Evolutionary conservation across 495 filamentous ascomycete species (phyloP).

Genomic region (Hyaloscypha bicolor): DNA sequence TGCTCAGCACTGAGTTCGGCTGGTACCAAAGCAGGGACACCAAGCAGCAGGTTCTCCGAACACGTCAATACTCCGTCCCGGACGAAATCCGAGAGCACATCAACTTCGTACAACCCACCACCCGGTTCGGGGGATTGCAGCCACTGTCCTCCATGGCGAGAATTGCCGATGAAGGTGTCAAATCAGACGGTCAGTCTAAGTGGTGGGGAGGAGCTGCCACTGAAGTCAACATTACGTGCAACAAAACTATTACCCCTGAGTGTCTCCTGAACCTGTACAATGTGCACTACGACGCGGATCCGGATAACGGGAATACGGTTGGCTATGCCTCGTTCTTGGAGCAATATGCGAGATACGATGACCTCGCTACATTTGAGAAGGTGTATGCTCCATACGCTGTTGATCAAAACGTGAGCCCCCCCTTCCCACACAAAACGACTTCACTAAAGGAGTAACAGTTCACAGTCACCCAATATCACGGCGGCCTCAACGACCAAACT

Average conservation of each 20-base stretch:
- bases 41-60: constrained; percentile 36
- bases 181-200: constrained; percentile 10
- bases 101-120: constrained; percentile 67
- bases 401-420: constrained; percentile 24
- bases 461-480: constrained; percentile 63
- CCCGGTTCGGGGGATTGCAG: constrained; percentile 52
- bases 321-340: constrained; percentile 73
- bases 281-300: constrained; percentile 37
- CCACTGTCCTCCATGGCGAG: constrained; percentile 6
- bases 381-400: constrained; percentile 51
- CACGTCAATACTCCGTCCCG: constrained; percentile 54
- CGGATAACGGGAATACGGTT: constrained; percentile 45
- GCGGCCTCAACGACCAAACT: constrained; percentile 61
- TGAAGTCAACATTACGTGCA: constrained; percentile 19
- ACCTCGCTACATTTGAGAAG: constrained; percentile 56
- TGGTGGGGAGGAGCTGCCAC: constrained; percentile 15
- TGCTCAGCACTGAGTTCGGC: constrained; percentile 51
- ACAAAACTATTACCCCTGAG: constrained; percentile 26
- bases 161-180: constrained; percentile 7
- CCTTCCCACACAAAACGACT: neutral
- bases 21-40: constrained; percentile 40
- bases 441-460: constrained; percentile 32
- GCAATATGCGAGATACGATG: constrained; percentile 62
- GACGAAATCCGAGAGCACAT: constrained; percentile 56
- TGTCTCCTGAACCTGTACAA: constrained; percentile 28